phyloP scores from a whole-genome alignment of 805 yeast species.

The Saturnispora diversa region DNA sequence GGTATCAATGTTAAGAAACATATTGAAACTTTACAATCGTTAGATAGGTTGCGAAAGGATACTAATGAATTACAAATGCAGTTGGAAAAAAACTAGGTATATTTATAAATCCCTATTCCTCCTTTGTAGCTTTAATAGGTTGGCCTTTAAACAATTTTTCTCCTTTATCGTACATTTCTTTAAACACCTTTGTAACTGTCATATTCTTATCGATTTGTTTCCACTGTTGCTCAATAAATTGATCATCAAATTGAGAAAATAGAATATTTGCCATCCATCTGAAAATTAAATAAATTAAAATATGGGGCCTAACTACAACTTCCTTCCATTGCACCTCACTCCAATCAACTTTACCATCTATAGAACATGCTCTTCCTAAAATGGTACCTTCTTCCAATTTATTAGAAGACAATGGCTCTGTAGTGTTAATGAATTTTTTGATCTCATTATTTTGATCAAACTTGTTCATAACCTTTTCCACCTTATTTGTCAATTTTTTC shows the following conservation, averaged over 20 bases:
- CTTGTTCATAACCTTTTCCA: conserved; percentile 13
- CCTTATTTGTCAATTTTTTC: conserved; percentile 17
- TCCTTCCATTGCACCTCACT: conserved; percentile 8
- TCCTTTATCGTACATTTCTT: conserved; percentile 18
- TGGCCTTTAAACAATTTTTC: conserved; percentile 7
- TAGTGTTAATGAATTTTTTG: not conserved
- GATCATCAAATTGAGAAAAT: conserved; percentile 14
- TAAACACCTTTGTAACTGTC: conserved; percentile 21
- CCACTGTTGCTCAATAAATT: conserved; percentile 25
- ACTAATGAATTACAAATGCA: not conserved
- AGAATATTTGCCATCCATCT: conserved; percentile 16
- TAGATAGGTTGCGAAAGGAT: not conserved
- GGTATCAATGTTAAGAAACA: not conserved
- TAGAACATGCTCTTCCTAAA: conserved; percentile 3
- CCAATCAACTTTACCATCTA: conserved; percentile 13
- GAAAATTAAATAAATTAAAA: conserved; percentile 19
- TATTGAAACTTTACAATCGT: conserved; percentile 4
- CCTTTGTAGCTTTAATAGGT: not conserved
- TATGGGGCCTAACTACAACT: conserved; percentile 18
- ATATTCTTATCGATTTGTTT: conserved; percentile 24
- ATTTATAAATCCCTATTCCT: not conserved
- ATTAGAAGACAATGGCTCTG: not conserved
- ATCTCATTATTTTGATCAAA: not conserved
- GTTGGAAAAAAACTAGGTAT: not conserved
- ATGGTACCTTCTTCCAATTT: not conserved